A percentile compares a stretch with the other conserved stretches of the same genome.
Evolutionary conservation across 768 basidiomycete species (phyloP).

Genomic region (Termitomyces bulborhizus): DNA sequence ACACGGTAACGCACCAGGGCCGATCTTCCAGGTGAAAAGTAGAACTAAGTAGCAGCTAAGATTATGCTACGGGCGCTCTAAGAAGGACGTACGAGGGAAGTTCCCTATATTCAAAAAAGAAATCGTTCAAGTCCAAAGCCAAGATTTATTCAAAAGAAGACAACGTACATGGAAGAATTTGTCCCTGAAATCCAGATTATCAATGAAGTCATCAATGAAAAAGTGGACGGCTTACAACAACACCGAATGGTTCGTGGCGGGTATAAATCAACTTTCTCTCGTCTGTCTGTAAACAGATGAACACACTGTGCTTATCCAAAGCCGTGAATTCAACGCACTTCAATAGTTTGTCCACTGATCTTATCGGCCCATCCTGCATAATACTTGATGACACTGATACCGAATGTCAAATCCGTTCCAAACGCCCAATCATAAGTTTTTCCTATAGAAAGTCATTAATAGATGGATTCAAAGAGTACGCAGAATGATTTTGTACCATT

Average conservation of each 20-base stretch:
- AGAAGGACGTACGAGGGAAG: constrained; percentile 39
- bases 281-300: constrained; percentile 21
- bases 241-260: constrained; percentile 54
- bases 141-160: not conserved
- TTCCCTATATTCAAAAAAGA: constrained; percentile 47
- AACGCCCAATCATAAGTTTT: constrained; percentile 24
- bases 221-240: constrained; percentile 23
- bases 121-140: not conserved
- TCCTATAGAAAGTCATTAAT: constrained; percentile 12
- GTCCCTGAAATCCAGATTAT: constrained; percentile 13
- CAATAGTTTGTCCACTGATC: constrained; percentile 42
- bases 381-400: constrained; percentile 37
- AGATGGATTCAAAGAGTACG: not conserved
- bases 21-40: constrained; percentile 75
- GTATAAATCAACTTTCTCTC: constrained; percentile 52
- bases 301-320: not conserved
- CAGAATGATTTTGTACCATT: constrained; percentile 21
- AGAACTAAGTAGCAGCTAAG: constrained; percentile 22
- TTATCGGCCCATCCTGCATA: constrained; percentile 64
- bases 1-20: constrained; percentile 44
- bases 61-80: not conserved
- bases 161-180: constrained; percentile 23
- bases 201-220: not conserved
- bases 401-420: constrained; percentile 17
- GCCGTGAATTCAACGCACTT: constrained; percentile 17